Base-by-base conservation (phyloP, 1,284 basidiomycete genomes). In the Vanrija sp. region DNA sequence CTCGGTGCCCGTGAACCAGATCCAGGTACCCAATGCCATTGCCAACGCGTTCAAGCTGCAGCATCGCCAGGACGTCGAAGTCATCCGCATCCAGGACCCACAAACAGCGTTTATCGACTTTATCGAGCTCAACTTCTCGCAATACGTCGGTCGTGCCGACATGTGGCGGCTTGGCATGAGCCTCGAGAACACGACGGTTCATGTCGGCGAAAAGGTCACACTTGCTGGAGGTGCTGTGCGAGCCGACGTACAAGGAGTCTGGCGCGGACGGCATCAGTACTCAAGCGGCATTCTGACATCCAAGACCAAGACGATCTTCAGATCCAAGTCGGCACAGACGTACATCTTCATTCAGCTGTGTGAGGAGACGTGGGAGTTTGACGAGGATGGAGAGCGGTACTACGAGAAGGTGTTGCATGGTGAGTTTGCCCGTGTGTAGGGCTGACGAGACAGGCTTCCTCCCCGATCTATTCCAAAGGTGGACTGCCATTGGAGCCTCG, bases 351-450 rank as follows among this genome's bases (percentile, higher is more conserved):
- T 99, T 49, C 94, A 98, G 79, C 86, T 99, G 15, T 94, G 91
- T 66, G 83, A 85, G 49, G 96, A 99, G 72, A 85, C 97, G 57
- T 98, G 92, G 91, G 89, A 96, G 63, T 99, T 98, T 71, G 85
- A 94, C 51, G 92, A 91, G 48, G 95, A 98, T 63, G 96, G 96
- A 19, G 91, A 95, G 72, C 84, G 92, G 3, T 96, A 89, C 75
- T 91, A 91, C 66, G 95, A 98, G 74, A 98, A 98, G 77, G 88
- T 96, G 25, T 85, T 97, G 1, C 91, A 96, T 63, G 77, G 79
- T 71, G 59, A 66, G 72, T 67, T 52, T 10, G 42, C 18, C 44
- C 31, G 41, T 41, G 7, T 10, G n/a, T n/a, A 20, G 2, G 18
- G 36, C 60, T 59, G 53, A 57, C 57, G 57, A 31, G 31, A 3